These are phyloP conservation scores for Pinus taeda DNA, from an alignment of 75 land plant species.

Conservation along the genomic window DNA sequence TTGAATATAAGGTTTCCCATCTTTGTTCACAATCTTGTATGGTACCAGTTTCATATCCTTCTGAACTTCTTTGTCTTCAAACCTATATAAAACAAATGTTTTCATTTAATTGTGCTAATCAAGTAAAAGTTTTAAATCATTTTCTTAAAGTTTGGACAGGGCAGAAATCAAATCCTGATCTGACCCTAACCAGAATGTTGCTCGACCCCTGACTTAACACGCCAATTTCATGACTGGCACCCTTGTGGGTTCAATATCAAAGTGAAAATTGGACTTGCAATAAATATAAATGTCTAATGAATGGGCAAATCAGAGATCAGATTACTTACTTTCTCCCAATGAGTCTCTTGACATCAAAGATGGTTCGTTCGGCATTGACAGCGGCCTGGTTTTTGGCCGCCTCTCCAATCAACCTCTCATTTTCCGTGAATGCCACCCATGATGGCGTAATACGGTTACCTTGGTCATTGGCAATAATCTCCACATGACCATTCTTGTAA, in stretches of 20 bases:
- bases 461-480: conserved; percentile 79
- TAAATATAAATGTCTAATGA: not conserved
- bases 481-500: conserved; percentile 76
- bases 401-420: conserved; percentile 59
- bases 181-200: not conserved
- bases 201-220: not conserved
- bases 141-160: not conserved
- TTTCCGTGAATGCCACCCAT: conserved; percentile 75
- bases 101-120: not conserved
- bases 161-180: not conserved
- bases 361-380: conserved; percentile 65
- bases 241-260: too few species aligned
- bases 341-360: conserved; percentile 71
- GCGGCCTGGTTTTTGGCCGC: conserved; percentile 80
- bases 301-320: not conserved
- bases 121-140: too few species aligned
- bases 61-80: conserved; percentile 89
- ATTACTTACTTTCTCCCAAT: conserved; percentile 55
- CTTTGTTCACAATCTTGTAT: conserved; percentile 87
- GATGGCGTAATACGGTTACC: conserved; percentile 78
- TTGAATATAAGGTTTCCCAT: conserved; percentile 87
- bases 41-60: conserved; percentile 83
- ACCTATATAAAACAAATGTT: conserved; percentile 25
- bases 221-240: too few species aligned
- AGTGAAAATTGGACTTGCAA: too few species aligned